Evolutionary conservation across 2,329 filamentous ascomycete species (phyloP).

Genomic region (Biscogniauxia mediterranea): DNA sequence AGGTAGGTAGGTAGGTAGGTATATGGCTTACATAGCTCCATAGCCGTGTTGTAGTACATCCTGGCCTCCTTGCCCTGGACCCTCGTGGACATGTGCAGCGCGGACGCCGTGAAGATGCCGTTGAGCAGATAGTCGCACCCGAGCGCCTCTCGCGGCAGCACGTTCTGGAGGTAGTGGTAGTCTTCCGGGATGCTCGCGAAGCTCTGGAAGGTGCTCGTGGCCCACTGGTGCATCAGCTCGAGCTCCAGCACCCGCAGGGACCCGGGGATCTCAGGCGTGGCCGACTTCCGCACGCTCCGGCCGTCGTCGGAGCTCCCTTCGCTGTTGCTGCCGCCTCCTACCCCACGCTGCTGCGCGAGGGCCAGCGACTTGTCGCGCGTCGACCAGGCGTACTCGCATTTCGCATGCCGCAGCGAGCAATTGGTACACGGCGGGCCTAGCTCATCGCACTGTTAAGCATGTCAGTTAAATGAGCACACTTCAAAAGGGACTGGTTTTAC

Average conservation of each 20-base stretch:
- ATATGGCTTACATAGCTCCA: conserved; percentile 33
- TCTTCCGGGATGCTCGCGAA: conserved; percentile 39
- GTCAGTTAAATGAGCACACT: too few relatives aligned
- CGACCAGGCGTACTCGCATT: conserved; percentile 26
- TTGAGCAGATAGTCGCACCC: conserved; percentile 40
- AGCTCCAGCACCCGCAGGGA: conserved; percentile 39
- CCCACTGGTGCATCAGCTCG: conserved; percentile 52
- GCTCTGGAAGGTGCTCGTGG: conserved; percentile 42
- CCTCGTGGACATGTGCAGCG: conserved; percentile 33
- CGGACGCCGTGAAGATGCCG: conserved; percentile 36
- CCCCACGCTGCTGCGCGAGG: conserved; percentile 1
- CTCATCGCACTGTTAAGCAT: conserved; percentile 24
- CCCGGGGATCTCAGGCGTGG: conserved; percentile 11
- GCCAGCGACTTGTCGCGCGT: conserved; percentile 8
- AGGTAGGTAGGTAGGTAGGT: not conserved
- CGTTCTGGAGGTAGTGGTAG: conserved; percentile 32
- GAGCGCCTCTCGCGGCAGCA: conserved; percentile 36
- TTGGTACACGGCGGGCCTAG: conserved; percentile 29
- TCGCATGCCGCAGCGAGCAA: conserved; percentile 28
- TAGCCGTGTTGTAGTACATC: conserved; percentile 31
- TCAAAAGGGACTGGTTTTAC: too few relatives aligned
- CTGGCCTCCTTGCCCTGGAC: conserved; percentile 15
- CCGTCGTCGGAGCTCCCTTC: not conserved
- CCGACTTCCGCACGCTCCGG: conserved; percentile 5
- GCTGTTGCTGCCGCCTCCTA: not conserved